phyloP scores from a whole-genome alignment of 768 basidiomycete genomes.

The Udeniomyces megalosporus region DNA sequence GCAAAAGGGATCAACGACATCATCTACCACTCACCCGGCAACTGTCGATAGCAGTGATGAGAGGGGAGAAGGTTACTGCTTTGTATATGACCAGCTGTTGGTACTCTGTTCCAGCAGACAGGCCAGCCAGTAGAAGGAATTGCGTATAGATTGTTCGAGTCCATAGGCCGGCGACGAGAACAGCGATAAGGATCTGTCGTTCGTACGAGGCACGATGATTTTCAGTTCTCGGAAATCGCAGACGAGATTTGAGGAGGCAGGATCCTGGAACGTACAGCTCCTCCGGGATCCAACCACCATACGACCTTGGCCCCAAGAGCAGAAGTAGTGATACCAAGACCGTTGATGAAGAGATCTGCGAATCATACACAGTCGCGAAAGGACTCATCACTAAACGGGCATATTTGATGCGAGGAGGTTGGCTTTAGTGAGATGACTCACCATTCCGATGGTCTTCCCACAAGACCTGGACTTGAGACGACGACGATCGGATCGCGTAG shows the following conservation, averaged over 20 bases:
- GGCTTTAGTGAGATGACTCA: conserved; percentile 59
- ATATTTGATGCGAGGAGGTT: conserved; percentile 36
- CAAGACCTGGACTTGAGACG: conserved; percentile 46
- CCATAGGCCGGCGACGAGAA: conserved; percentile 60
- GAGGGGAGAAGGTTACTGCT: conserved; percentile 68
- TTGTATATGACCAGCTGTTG: conserved; percentile 81
- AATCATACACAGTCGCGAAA: not conserved
- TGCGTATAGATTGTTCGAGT: conserved; percentile 54
- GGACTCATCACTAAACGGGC: conserved; percentile 14
- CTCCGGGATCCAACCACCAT: conserved; percentile 14
- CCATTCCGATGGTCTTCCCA: conserved; percentile 77
- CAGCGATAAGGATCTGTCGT: not conserved
- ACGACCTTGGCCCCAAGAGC: conserved; percentile 32
- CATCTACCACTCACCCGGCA: conserved; percentile 32
- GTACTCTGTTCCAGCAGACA: conserved; percentile 80
- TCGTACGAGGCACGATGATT: no score
- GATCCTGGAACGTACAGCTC: conserved; percentile 2
- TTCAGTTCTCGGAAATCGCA: not conserved
- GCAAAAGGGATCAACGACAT: conserved; percentile 15
- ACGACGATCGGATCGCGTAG: conserved; percentile 37
- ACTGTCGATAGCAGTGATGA: conserved; percentile 75
- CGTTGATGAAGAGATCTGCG: conserved; percentile 15
- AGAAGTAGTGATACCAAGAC: conserved; percentile 30
- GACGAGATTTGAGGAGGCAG: not conserved
- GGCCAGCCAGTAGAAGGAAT: conserved; percentile 77